Percentiles rank a stretch among this genome's conserved stretches.
These are phyloP conservation scores for Annulohypoxylon bovei DNA, from an alignment of 495 filamentous ascomycete species.

Conservation along the genomic window DNA sequence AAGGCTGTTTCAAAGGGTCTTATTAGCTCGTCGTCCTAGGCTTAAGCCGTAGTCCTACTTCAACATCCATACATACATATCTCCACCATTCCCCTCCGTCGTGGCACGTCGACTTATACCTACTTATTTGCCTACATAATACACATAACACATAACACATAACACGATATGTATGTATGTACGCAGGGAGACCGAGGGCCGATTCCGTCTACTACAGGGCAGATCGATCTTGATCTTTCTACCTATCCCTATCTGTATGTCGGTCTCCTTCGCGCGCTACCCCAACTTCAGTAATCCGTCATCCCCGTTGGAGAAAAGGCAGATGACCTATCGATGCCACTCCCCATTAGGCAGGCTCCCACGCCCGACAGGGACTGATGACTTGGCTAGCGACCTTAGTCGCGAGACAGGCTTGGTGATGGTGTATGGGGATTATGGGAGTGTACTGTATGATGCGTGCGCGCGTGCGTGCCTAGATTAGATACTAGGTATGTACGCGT, in stretches of 20 bases:
- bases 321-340: constrained; percentile 36
- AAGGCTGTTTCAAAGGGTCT: not conserved
- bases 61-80: not conserved
- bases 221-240: constrained; percentile 19
- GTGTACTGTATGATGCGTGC: not conserved
- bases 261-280: constrained; percentile 21
- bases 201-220: constrained; percentile 16
- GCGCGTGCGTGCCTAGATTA: not conserved
- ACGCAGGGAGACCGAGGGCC: constrained; percentile 24
- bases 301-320: constrained; percentile 16
- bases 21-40: constrained; percentile 2
- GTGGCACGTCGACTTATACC: not conserved
- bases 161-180: constrained; percentile 5
- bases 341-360: constrained; percentile 39
- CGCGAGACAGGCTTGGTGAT: constrained; percentile 12
- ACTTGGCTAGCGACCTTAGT: constrained; percentile 28
- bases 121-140: not conserved
- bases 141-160: not conserved
- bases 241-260: not conserved
- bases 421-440: not conserved
- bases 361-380: constrained; percentile 29
- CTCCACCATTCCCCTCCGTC: not conserved
- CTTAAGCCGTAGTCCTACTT: not conserved
- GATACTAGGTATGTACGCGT: not conserved
- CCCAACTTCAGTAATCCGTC: constrained; percentile 37